Percentiles rank a stretch among this genome's conserved stretches.
Evolutionary conservation across 2,329 filamentous ascomycete species (phyloP).

Genomic region (Rutstroemia sp.): DNA sequence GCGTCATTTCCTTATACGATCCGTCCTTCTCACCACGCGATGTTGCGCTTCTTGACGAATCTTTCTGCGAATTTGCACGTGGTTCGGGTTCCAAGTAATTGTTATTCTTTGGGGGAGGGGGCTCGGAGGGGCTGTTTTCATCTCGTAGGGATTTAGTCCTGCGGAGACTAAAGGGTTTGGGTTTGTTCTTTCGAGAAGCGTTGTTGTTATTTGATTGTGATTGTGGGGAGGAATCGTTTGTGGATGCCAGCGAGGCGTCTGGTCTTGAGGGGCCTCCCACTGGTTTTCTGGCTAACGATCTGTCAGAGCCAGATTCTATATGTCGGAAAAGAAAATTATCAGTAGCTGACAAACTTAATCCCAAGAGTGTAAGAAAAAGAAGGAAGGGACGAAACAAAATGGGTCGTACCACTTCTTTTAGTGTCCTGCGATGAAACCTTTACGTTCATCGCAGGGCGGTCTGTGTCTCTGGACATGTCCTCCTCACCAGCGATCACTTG

Average conservation of each 20-base stretch:
- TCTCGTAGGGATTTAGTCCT: conserved; percentile 38
- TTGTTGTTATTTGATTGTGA: conserved; percentile 13
- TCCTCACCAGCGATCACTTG: conserved; percentile 26
- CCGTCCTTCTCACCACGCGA: conserved; percentile 48
- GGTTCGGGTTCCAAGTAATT: conserved; percentile 11
- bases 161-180: conserved; percentile 30
- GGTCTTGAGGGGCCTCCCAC: conserved; percentile 24
- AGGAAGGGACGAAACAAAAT: conserved; percentile 14
- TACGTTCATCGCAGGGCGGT: conserved; percentile 21
- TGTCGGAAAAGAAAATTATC: conserved; percentile 3
- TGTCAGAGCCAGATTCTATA: conserved; percentile 21
- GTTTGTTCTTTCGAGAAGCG: conserved; percentile 22
- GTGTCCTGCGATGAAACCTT: conserved; percentile 27
- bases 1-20: conserved; percentile 60
- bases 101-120: conserved; percentile 3
- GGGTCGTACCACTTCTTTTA: conserved; percentile 27
- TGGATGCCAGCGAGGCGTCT: conserved; percentile 22
- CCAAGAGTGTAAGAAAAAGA: conserved; percentile 4
- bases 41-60: conserved; percentile 48
- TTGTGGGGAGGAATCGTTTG: conserved; percentile 8
- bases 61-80: conserved; percentile 30
- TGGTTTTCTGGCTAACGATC: conserved; percentile 23
- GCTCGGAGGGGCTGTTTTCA: conserved; percentile 25
- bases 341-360: conserved; percentile 1
- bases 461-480: conserved; percentile 30